These are phyloP conservation scores for Salix caprea DNA, from an alignment of 345 rosid species.

Conservation along the genomic window DNA sequence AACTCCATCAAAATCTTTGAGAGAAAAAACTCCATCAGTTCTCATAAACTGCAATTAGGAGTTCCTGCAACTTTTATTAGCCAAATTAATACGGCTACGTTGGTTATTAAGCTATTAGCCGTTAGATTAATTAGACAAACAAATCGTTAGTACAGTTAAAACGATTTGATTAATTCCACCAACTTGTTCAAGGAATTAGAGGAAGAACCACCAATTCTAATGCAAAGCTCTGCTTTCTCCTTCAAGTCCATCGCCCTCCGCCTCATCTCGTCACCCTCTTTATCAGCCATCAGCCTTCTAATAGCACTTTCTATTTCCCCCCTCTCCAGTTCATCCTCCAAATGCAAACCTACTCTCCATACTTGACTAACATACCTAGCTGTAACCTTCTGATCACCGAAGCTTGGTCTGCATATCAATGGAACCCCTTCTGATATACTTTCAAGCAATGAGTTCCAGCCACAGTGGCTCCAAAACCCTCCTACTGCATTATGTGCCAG, in stretches of 20 bases:
- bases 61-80: too few relatives aligned
- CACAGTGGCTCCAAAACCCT: conserved; percentile 50
- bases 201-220: conserved; percentile 7
- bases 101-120: too few relatives aligned
- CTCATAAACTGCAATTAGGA: too few relatives aligned
- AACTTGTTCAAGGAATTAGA: conserved; percentile 12
- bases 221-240: neutral
- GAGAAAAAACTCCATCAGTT: too few relatives aligned
- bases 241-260: conserved; percentile 4
- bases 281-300: conserved; percentile 11
- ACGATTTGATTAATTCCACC: conserved; percentile 1
- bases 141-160: too few relatives aligned
- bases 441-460: conserved; percentile 50
- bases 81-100: too few relatives aligned
- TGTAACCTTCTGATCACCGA: conserved; percentile 38
- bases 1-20: too few relatives aligned
- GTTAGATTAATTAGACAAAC: too few relatives aligned
- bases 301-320: neutral
- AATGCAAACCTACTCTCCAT: conserved; percentile 39
- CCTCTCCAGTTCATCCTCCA: conserved; percentile 29
- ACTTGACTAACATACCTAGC: conserved; percentile 38
- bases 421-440: conserved; percentile 51
- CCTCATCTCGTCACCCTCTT: conserved; percentile 7
- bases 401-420: conserved; percentile 39
- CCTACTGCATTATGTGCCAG: conserved; percentile 42